Percentiles rank a stretch among this genome's conserved stretches.
Evolutionary conservation across 2,329 filamentous ascomycete species (phyloP).

Genomic region (Fusarium solani-melongenae): DNA sequence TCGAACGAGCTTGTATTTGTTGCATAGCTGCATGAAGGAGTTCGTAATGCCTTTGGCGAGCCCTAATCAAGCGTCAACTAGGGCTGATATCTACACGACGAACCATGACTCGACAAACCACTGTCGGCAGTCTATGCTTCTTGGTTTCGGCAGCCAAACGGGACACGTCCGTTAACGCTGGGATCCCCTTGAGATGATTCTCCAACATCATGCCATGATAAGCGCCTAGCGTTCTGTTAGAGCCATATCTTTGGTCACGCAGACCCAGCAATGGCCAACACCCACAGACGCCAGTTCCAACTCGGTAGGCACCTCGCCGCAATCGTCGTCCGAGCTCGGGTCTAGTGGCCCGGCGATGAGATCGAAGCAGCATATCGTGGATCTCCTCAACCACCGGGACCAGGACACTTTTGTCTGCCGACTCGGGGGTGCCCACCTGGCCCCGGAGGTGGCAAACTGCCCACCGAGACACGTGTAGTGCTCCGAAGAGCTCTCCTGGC

Average conservation of each 20-base stretch:
- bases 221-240: constrained; percentile 18
- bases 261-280: constrained; percentile 9
- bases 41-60: constrained; percentile 7
- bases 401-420: constrained; percentile 15
- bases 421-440: neutral
- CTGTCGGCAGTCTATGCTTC: constrained; percentile 27
- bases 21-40: constrained; percentile 21
- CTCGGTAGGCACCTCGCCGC: constrained; percentile 19
- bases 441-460: constrained; percentile 9
- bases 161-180: constrained; percentile 11
- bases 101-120: constrained; percentile 27
- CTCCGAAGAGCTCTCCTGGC: constrained; percentile 15
- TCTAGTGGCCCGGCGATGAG: constrained; percentile 30
- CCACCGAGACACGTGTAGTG: constrained; percentile 37
- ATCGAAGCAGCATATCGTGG: constrained; percentile 34
- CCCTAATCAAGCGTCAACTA: constrained; percentile 15
- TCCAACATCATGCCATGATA: constrained; percentile 38
- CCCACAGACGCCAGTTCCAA: constrained; percentile 23
- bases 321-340: constrained; percentile 20
- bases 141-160: constrained; percentile 24
- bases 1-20: neutral
- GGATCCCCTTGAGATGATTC: constrained; percentile 26
- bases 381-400: constrained; percentile 29
- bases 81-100: constrained; percentile 8
- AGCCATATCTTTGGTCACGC: constrained; percentile 5